Percentiles rank a stretch among this genome's conserved stretches.
phyloP scores from a whole-genome alignment of 345 rosid species.

The Pistacia vera region DNA sequence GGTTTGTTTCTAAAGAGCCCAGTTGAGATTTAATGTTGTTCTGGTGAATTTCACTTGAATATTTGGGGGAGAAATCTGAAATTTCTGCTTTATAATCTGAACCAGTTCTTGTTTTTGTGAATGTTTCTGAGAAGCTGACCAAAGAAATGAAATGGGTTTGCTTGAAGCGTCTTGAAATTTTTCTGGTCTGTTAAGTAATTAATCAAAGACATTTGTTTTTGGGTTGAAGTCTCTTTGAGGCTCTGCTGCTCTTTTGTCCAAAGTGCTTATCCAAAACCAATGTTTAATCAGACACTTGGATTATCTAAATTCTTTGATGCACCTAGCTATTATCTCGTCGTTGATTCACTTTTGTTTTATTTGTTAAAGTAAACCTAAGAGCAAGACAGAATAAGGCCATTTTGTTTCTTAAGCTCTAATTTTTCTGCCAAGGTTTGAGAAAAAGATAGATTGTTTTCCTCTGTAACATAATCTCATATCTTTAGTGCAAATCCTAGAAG shows the following conservation, averaged over 20 bases:
- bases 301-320: background rate
- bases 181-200: background rate
- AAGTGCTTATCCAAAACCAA: no score
- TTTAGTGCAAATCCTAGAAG: background rate
- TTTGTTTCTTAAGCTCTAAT: background rate
- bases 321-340: background rate
- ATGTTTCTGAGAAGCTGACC: background rate
- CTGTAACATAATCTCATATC: background rate
- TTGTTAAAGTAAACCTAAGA: background rate
- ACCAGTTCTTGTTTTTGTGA: background rate
- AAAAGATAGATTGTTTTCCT: background rate
- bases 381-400: background rate
- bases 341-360: background rate
- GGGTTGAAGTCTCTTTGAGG: background rate
- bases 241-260: slow-evolving; percentile 1
- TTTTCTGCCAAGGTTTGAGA: background rate
- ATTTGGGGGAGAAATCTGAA: background rate
- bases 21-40: background rate
- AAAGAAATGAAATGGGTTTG: background rate
- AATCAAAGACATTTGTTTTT: background rate
- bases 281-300: background rate
- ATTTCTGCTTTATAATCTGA: background rate
- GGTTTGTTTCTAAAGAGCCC: background rate
- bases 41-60: background rate
- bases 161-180: background rate